Base-by-base conservation (phyloP, 495 filamentous ascomycete species). In the Neurospora sp. region DNA sequence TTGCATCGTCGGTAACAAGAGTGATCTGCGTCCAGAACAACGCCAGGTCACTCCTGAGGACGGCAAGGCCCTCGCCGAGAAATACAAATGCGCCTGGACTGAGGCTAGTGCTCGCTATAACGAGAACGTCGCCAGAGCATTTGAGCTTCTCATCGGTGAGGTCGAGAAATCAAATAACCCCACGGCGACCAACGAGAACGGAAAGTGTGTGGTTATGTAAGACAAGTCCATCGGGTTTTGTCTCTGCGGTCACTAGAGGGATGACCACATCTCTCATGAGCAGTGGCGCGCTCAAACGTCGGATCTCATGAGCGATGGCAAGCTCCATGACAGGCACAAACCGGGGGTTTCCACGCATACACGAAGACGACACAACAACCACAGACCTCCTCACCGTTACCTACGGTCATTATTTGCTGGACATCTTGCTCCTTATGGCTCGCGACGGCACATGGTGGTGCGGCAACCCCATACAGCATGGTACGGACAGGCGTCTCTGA, bases 1-100 rank as follows among this genome's bases (percentile, higher is more conserved):
- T 76, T 92, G 96, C 74, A 89, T 99, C 70, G 95, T 99, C 28
- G 96, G 93, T 75, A 99, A 99, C 84, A 99, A 99, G 85, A 93
- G 89, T 76, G 96, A 99, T 81, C 88, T 99, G 66, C 92, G 94
- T 71, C 87, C 91, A 31, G 94, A 97, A 80, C 95, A 97, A 81
- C 91, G 95, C 71, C 94, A 98, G 81, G 95, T 99, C 73, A 89
- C 91, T 24, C 80, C 88, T 38, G 94, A 97, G 70, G 91, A 97
- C 74, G 96, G 95, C 74, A 90, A 89, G 72, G 89, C 89, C 73
- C 83, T 98, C 70, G 89, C 90, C 19, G 91, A 95, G 70, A 91
- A 96, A 79, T 92, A 95, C 84, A 90, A 92, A 73, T 98, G 96
- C 84, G 93, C 90, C 7, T 97, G 93, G 86, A 97, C 94, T 24